Evolutionary conservation across 306 rosid genomes (phyloP), one percentile per base, ranked within the genome.

Genomic region (peach (Prunus persica)): DNA sequence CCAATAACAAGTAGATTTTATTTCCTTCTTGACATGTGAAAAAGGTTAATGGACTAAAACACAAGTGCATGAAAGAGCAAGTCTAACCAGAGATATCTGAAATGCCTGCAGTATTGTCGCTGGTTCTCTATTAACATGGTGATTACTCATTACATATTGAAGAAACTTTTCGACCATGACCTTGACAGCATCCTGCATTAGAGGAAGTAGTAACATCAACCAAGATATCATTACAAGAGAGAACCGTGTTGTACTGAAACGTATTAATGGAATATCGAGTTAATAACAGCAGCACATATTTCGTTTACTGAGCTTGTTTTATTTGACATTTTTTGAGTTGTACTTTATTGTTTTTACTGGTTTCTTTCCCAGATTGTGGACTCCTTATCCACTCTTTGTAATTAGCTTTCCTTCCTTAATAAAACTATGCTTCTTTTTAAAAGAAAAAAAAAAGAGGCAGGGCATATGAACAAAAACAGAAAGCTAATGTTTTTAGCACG

Each of bases 81-180:
- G 77, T 77, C 91, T 85, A 71, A 93, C 98, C 98, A 93, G 82
- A 64, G 97, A 91, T 78, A 93, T 79, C 88, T 89, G 97, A 74
- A 91, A 89, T 61, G 97, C 91, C 84, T 93, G 94, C 73, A 85
- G 80, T 57, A 81, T 74, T 46, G 92, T 84, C 14, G 72, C 79
- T 27, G 89, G 78, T 75, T 93, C 92, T 25, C 71, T 68, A 16
- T 28, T 54, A 82, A 91, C 82, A 73, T 6, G 81, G 78, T 93
- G 98, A 85, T 91, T 85, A 74, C 69, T 71, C 87, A 85, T 71
- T 30, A 93, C 84, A 76, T 89, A 93, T 55, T 87, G 87, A 47
- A 88, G 88, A 74, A 93, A 91, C 70, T 58, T 74, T 65, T 84
- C 81, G 14, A 74, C 91, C 89, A 65, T 65, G 50, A 18, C 70